Base-by-base conservation (phyloP, 2,329 filamentous ascomycete species). In the Cadophora luteo-olivacea region DNA sequence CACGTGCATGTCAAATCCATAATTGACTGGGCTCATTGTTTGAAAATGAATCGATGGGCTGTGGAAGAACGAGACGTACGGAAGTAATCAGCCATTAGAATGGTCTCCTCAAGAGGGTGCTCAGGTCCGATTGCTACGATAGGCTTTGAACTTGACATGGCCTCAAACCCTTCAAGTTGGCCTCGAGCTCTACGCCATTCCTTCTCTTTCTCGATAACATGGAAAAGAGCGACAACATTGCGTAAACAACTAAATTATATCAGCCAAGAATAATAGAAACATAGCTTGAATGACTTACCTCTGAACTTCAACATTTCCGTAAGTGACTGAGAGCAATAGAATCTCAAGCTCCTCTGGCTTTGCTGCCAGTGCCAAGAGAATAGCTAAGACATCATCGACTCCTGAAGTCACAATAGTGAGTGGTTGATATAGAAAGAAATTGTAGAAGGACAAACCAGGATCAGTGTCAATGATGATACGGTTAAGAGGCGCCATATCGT, bases 401-500 rank as follows among this genome's bases (percentile, higher is more conserved):
- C 95, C 94, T 88, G 64, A 16, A 41, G 14, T 2, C 24, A 38
- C 16, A 25, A 66, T 32, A 73, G 65, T 25, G 54, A 51, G 36
- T 41, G 33, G 24, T 3, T n/a, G 38, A 49, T 54, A 72, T 67
- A 60, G 58, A 1, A 14, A 29, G 57, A 22, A 32, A 12, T 25
- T 41, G 12, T 24, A 32, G 45, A 60, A 24, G 49, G 32, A 52
- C 79, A 73, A 84, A 92, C 94, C 82, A 73, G 95, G 95, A 79
- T 98, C 96, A 2, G 95, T 98, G 78, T 99, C 96, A 76, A 99
- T 96, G 76, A 99, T 97, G 74, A 99, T 90, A 76, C 91, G 89
- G 75, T 87, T 89, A 75, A 88, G 89, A 33, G 89, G 86, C 66
- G 87, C 84, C 90, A 92, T 92, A 67, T 58, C 75, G 36, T 33